Evolutionary conservation across 176 grass and related monocot genomes (phyloP).

Genomic region (Avena sativa): DNA sequence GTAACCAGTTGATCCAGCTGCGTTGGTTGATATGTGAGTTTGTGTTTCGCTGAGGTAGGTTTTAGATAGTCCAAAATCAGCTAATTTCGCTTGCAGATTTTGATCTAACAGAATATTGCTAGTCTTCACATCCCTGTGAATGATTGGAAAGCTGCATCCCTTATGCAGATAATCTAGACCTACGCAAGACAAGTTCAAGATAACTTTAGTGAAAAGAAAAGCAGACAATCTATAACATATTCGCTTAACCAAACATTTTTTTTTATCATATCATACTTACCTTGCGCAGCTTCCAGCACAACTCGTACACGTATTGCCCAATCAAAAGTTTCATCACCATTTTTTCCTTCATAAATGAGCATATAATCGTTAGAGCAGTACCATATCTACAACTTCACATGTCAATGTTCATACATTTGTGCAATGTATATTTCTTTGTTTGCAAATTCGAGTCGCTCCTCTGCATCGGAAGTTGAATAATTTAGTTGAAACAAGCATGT

Average conservation of each 20-base stretch:
- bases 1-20: constrained; percentile 45
- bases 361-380: background rate
- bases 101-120: constrained; percentile 46
- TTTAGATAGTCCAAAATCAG: constrained; percentile 54
- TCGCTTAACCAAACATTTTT: background rate
- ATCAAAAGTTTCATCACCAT: background rate
- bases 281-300: constrained; percentile 43
- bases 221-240: background rate
- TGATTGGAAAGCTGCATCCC: constrained; percentile 41
- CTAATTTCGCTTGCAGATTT: constrained; percentile 45
- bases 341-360: constrained; percentile 20
- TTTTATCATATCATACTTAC: background rate
- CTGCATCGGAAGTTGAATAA: too few relatives aligned
- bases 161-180: constrained; percentile 59
- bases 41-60: background rate
- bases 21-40: background rate
- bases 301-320: constrained; percentile 11
- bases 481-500: too few relatives aligned
- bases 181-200: background rate
- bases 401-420: background rate
- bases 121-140: constrained; percentile 60
- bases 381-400: background rate
- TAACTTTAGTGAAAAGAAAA: background rate
- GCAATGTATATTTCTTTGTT: background rate
- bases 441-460: background rate